Percentiles rank a stretch among this genome's conserved stretches.
phyloP scores from a whole-genome alignment of 306 rosid species.

The Pueraria montana region DNA sequence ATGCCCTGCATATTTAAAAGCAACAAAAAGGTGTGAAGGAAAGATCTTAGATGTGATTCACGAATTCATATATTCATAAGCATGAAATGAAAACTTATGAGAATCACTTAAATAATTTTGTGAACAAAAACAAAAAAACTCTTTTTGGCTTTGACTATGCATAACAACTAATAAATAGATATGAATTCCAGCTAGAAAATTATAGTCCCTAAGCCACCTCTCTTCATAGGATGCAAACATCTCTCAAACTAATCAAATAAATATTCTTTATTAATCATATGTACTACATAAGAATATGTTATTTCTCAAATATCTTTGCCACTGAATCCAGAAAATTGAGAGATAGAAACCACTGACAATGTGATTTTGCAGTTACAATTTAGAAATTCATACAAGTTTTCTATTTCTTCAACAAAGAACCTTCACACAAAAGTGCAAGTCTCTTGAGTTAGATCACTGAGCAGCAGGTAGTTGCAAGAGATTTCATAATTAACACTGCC shows the following conservation, averaged over 20 bases:
- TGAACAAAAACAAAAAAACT: not conserved
- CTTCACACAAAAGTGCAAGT: no score
- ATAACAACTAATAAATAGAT: slow-evolving; percentile 30
- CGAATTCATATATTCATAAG: slow-evolving; percentile 35
- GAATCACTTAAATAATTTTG: slow-evolving; percentile 8
- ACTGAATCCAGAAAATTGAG: no score
- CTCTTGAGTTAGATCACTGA: no score
- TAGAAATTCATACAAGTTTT: no score
- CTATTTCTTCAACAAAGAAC: no score
- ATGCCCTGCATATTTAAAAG: slow-evolving; percentile 74
- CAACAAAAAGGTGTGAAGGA: slow-evolving; percentile 41
- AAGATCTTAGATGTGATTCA: slow-evolving; percentile 30
- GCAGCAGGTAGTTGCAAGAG: no score
- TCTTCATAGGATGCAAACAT: not conserved
- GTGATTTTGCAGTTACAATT: no score
- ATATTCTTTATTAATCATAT: no score
- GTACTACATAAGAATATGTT: no score
- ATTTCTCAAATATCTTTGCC: no score
- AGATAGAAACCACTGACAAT: no score
- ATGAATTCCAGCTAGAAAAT: not conserved
- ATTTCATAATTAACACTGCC: no score
- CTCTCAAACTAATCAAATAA: slow-evolving; percentile 12
- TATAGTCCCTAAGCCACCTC: not conserved
- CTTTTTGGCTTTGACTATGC: slow-evolving; percentile 32
- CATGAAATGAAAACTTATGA: slow-evolving; percentile 35